Percentiles rank a stretch among this genome's conserved stretches.
phyloP scores from a whole-genome alignment of 768 basidiomycete genomes.

The Sarcodon sp. region DNA sequence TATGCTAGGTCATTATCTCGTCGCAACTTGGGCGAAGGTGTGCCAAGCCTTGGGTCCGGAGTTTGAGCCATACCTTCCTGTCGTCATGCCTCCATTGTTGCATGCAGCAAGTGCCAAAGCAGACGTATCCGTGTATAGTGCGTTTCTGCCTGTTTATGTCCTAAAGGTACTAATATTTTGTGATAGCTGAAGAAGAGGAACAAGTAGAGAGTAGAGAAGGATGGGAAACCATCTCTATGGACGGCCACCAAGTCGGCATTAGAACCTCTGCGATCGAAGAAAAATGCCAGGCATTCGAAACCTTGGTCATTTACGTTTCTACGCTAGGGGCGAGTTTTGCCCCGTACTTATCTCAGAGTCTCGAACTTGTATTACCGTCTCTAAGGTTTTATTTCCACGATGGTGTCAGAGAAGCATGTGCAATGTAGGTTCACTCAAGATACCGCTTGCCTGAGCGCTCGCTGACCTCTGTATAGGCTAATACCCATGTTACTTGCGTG shows the following conservation, averaged over 20 bases:
- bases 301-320: conserved; percentile 70
- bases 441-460: too few relatives aligned
- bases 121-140: conserved; percentile 64
- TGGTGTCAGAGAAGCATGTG: conserved; percentile 68
- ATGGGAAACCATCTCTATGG: conserved; percentile 69
- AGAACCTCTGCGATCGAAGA: conserved; percentile 75
- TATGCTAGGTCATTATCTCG: conserved; percentile 61
- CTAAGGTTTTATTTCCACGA: conserved; percentile 76
- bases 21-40: conserved; percentile 82
- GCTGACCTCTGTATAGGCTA: conserved; percentile 28
- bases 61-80: conserved; percentile 77
- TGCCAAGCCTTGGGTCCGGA: conserved; percentile 77
- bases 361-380: conserved; percentile 62
- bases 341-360: conserved; percentile 57
- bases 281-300: conserved; percentile 81
- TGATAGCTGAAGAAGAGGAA: conserved; percentile 36
- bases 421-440: conserved; percentile 35
- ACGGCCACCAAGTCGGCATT: conserved; percentile 67
- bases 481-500: conserved; percentile 58
- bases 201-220: conserved; percentile 50
- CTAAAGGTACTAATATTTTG: background rate
- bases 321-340: conserved; percentile 54
- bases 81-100: conserved; percentile 74
- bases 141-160: conserved; percentile 7
- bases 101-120: conserved; percentile 70